These are phyloP conservation scores for Panicum miliaceum DNA, from an alignment of 176 grass and related monocot genomes.

Conservation along the genomic window DNA sequence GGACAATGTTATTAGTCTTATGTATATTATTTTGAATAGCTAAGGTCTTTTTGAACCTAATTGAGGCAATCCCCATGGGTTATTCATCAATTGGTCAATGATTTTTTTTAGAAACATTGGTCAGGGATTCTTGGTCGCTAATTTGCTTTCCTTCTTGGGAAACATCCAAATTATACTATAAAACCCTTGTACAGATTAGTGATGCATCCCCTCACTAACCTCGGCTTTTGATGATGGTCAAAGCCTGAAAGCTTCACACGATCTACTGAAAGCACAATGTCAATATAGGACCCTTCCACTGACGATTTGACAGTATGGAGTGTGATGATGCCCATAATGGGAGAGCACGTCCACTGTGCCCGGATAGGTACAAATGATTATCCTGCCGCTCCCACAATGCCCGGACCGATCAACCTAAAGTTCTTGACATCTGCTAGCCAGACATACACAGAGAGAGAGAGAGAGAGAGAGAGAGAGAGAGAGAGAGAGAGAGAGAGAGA, in stretches of 20 bases:
- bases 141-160: too few relatives aligned
- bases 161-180: too few relatives aligned
- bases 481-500: too few relatives aligned
- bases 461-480: too few relatives aligned
- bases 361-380: constrained; percentile 31
- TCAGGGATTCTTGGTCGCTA: too few relatives aligned
- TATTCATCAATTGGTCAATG: too few relatives aligned
- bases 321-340: constrained; percentile 5
- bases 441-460: too few relatives aligned
- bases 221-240: constrained; percentile 25
- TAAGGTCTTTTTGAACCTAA: too few relatives aligned
- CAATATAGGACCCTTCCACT: not conserved
- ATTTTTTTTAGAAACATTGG: too few relatives aligned
- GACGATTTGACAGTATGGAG: not conserved
- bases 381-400: constrained; percentile 5
- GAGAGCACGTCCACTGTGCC: constrained; percentile 15
- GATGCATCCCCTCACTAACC: not conserved
- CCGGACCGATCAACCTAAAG: not conserved
- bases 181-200: not conserved
- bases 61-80: too few relatives aligned
- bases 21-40: too few relatives aligned
- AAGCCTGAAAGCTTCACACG: constrained; percentile 29
- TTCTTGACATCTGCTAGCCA: not conserved
- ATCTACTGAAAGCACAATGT: not conserved
- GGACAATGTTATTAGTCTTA: too few relatives aligned